Percentiles rank a stretch among this genome's conserved stretches.
Evolutionary conservation across 768 basidiomycete species (phyloP).

Genomic region (Russula brevipes): DNA sequence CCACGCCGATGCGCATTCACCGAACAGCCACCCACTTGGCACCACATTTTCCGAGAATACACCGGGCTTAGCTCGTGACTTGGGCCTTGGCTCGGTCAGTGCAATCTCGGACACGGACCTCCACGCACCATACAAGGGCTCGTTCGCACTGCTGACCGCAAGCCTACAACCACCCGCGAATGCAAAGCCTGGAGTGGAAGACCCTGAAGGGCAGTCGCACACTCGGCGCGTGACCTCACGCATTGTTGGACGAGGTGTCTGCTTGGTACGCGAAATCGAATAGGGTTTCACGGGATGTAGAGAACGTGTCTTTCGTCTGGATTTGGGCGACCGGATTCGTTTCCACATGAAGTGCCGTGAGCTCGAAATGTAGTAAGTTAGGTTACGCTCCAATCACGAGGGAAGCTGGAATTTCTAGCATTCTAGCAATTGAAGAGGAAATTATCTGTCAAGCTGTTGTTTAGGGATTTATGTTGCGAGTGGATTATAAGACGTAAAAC

Average conservation of each 20-base stretch:
- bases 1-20: not conserved
- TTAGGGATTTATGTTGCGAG: too few species aligned
- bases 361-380: not conserved
- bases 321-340: not conserved
- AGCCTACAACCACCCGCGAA: not conserved
- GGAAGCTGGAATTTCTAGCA: not conserved
- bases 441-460: too few species aligned
- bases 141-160: not conserved
- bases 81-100: not conserved
- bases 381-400: not conserved
- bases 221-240: not conserved
- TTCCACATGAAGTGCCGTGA: not conserved
- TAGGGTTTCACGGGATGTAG: not conserved
- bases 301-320: not conserved
- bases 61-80: not conserved
- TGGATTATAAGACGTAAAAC: not conserved
- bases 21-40: not conserved
- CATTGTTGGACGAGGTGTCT: not conserved
- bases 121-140: not conserved
- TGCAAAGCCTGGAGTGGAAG: not conserved
- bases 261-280: not conserved
- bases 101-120: not conserved
- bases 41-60: not conserved
- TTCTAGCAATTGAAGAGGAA: not conserved
- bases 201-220: not conserved